Base-by-base conservation (phyloP, 495 filamentous ascomycete genomes). In the Penicillium robsamsonii region DNA sequence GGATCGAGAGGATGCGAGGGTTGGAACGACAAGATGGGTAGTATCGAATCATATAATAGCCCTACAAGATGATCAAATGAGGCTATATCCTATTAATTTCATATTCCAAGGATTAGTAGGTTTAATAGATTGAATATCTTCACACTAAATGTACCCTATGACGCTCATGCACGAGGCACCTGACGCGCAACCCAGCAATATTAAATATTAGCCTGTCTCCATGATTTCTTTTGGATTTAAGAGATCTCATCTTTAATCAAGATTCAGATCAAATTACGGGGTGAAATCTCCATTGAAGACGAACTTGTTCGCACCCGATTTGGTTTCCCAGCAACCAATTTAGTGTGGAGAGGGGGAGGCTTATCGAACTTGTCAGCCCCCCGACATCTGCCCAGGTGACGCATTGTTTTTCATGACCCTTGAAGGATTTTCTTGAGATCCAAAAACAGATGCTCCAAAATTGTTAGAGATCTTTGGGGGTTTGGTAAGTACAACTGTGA, bases 251-350 rank as follows among this genome's bases (percentile, higher is more conserved):
- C 10, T 38, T 11, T 10, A 15, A 51, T 38, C 31, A n/a, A 40
- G 48, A n/a, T 17, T 49, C 31, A 2, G 31, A n/a, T 49, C 18
- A 17, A 25, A 49, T 49, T 18, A 30, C 20, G 5, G 27, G 38
- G 29, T 1, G 20, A n/a, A 27, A 27, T 5, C 25, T 27, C 10
- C 15, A 15, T 25, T 17, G 0, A 37, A 24, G 15, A 7, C 15
- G 33, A 37, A n/a, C 13, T n/a, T n/a, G 35, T n/a, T 38, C n/a
- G n/a, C 25, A 8, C 5, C 35, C 59, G 12, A 20, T 18, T 47
- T 54, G 43, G 54, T 56, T 49, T 42, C 53, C 53, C 53, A 38
- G 53, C 53, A 55, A 55, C 53, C 45, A 25, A 46, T 9, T 56
- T 56, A 56, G 53, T 48, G 53, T 31, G 41, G 38, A 22, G 51